phyloP scores from a whole-genome alignment of 1,139 yeast species.

The Debaryomycetaceae sp. region DNA sequence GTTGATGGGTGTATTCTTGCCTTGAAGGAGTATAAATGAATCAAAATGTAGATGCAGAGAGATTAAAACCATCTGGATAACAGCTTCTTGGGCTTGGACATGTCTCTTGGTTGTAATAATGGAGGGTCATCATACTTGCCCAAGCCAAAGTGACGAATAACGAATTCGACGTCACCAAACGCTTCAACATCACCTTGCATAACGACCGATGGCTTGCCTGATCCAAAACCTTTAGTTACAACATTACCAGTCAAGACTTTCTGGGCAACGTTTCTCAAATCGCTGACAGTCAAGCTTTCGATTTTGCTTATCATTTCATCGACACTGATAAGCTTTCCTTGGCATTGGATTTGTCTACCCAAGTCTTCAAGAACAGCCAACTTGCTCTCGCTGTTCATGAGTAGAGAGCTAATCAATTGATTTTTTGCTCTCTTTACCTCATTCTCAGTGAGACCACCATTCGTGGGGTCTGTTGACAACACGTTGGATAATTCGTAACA shows the following conservation, averaged over 20 bases:
- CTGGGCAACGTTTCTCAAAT: conserved; percentile 71
- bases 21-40: background rate
- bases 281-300: conserved; percentile 60
- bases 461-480: conserved; percentile 51
- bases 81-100: conserved; percentile 11
- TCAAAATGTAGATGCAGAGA: background rate
- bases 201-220: conserved; percentile 75
- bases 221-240: conserved; percentile 44
- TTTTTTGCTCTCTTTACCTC: conserved; percentile 91
- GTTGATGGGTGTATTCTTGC: background rate
- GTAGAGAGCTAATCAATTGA: conserved; percentile 81
- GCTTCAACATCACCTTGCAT: conserved; percentile 84
- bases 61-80: conserved; percentile 21
- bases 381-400: conserved; percentile 91
- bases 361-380: conserved; percentile 90
- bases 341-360: conserved; percentile 91
- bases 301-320: conserved; percentile 81
- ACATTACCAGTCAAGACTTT: conserved; percentile 69
- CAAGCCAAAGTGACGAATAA: conserved; percentile 68
- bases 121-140: conserved; percentile 41
- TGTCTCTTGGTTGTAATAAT: conserved; percentile 28
- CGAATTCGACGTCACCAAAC: conserved; percentile 78
- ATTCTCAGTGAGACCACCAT: conserved; percentile 58
- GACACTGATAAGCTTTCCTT: conserved; percentile 73
- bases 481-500: conserved; percentile 70